A percentile compares a stretch with the other conserved stretches of the same genome.
phyloP scores from a whole-genome alignment of 305 asterid species.

The Galium porrigens region DNA sequence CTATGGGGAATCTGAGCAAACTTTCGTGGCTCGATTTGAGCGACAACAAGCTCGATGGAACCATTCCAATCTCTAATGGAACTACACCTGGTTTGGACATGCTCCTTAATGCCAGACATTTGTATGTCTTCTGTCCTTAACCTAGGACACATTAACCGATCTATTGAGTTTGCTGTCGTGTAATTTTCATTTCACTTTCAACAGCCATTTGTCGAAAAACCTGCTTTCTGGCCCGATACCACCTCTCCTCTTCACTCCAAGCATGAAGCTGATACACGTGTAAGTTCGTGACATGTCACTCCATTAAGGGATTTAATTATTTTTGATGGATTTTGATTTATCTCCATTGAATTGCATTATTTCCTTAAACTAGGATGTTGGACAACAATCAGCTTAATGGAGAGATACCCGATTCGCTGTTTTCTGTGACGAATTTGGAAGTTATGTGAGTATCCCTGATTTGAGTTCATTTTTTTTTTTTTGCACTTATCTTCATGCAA shows the following conservation, averaged over 20 bases:
- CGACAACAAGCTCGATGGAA: constrained; percentile 48
- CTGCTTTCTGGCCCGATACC: constrained; percentile 56
- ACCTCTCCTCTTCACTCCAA: constrained; percentile 35
- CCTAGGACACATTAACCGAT: neutral
- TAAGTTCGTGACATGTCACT: constrained; percentile 26
- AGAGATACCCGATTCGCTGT: constrained; percentile 42
- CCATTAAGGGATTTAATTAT: too few species aligned
- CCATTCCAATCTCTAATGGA: constrained; percentile 50
- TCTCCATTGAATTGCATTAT: constrained; percentile 8
- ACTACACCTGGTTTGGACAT: constrained; percentile 50
- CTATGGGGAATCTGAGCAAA: constrained; percentile 50
- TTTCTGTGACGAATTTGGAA: constrained; percentile 39
- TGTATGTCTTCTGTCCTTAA: constrained; percentile 33
- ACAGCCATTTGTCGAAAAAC: constrained; percentile 71
- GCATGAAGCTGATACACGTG: constrained; percentile 64
- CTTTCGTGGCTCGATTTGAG: constrained; percentile 81
- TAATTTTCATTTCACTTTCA: neutral
- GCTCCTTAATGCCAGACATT: constrained; percentile 51
- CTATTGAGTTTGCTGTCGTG: neutral
- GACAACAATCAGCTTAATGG: constrained; percentile 61
- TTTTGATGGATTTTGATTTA: constrained; percentile 6
- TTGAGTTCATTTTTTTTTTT: neutral
- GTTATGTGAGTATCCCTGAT: constrained; percentile 50
- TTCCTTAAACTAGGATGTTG: constrained; percentile 41
- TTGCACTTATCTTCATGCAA: constrained; percentile 5